phyloP scores from a whole-genome alignment of 2,329 filamentous ascomycete genomes.

The Esteya vermicola region DNA sequence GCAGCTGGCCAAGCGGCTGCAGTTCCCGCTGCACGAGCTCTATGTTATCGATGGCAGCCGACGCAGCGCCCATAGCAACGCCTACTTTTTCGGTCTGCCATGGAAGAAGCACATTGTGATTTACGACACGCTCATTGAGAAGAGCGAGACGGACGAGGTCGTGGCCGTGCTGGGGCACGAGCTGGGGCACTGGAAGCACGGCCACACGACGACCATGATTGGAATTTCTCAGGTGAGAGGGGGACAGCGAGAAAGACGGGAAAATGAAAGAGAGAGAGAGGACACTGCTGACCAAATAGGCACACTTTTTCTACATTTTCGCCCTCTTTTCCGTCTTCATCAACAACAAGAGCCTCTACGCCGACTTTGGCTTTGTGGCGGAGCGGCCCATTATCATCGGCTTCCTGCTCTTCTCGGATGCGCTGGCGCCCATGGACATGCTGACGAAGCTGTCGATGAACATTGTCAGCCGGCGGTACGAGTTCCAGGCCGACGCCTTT shows the following conservation, averaged over 20 bases:
- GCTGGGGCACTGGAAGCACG: constrained; percentile 91
- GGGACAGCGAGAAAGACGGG: background rate
- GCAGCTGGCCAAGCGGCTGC: constrained; percentile 63
- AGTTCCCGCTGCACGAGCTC: constrained; percentile 85
- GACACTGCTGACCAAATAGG: constrained; percentile 34
- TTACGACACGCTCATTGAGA: constrained; percentile 94
- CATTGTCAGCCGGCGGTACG: constrained; percentile 82
- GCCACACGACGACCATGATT: constrained; percentile 85
- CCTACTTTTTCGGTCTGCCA: constrained; percentile 91
- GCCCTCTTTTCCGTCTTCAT: constrained; percentile 93
- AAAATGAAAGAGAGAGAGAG: background rate
- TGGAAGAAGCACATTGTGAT: constrained; percentile 99
- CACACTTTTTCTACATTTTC: constrained; percentile 94
- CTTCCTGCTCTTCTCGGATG: constrained; percentile 94
- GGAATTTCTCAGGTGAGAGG: constrained; percentile 61
- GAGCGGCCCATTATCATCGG: constrained; percentile 89
- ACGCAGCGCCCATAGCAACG: constrained; percentile 72
- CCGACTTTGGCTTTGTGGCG: constrained; percentile 74
- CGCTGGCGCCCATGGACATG: constrained; percentile 88
- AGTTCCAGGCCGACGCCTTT: constrained; percentile 92
- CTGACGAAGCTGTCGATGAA: constrained; percentile 93
- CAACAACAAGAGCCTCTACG: constrained; percentile 83
- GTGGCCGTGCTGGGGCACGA: constrained; percentile 92
- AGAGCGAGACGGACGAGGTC: constrained; percentile 82
- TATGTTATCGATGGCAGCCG: constrained; percentile 92